Evolutionary conservation across 306 rosid species (phyloP), one percentile per base, ranked within the genome.

Genomic region (Pyrus communis): DNA sequence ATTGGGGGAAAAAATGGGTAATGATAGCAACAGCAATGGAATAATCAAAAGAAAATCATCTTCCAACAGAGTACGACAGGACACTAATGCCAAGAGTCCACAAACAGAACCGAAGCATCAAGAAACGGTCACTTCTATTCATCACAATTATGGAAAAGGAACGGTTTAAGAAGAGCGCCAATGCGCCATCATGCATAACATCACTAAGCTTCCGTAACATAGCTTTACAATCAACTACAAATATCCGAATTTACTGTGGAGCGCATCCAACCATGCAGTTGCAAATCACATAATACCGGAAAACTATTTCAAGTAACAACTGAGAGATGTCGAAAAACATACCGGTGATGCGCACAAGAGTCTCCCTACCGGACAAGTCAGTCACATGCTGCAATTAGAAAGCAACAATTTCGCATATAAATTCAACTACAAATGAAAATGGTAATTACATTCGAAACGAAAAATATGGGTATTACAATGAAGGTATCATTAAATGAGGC

Each of bases 331-430:
- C 11, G n/a, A 15, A 23, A 2, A 19, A 3, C 38, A 9, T 82
- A 91, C 96, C 97, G 54, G 96, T 89, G 62, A 91, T 88, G n/a
- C 96, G 91, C 10, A 91, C 97, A 38, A 93, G 91, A 2, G 98
- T 93, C 85, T 93, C 98, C 46, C 97, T 81, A 21, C 98, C 98
- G 71, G 98, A 93, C 77, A 93, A 64, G 87, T 93, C 98, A 57
- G 98, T 93, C 19, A 89, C 97, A 75, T 91, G 98, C 98, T 93
- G 87, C 63, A 75, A 73, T 66, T 67, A 35, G 4, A 35, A 80
- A 67, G 12, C 55, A 31, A 7, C 5, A 57, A 25, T 1, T 8
- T 1, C 4, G 15, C 58, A 27, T 51, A 25, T 25, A 11, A 58
- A 52, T 31, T 4, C 35, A 70, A 28, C 27, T 2, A 13, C 14